A percentile compares a stretch with the other conserved stretches of the same genome.
Evolutionary conservation across 495 filamentous ascomycete species (phyloP).

Genomic region (Articulospora tetracladia): DNA sequence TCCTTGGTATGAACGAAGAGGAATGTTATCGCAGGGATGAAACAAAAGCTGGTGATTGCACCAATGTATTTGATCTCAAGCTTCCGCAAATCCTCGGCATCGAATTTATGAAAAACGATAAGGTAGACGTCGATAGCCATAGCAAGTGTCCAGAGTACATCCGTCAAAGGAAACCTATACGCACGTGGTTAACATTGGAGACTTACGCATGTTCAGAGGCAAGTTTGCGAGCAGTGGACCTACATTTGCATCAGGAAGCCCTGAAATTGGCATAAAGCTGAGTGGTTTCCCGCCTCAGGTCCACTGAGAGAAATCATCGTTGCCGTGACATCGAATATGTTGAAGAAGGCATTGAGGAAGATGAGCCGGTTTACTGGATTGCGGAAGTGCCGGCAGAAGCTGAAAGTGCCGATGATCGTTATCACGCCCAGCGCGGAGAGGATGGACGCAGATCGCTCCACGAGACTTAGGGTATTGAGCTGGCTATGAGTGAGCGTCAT

Average conservation of each 20-base stretch:
- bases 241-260: constrained; percentile 46
- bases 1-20: constrained; percentile 36
- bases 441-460: constrained; percentile 34
- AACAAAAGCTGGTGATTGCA: constrained; percentile 33
- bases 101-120: constrained; percentile 41
- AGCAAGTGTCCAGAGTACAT: constrained; percentile 45
- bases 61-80: constrained; percentile 40
- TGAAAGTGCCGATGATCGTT: constrained; percentile 38
- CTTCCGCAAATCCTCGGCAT: constrained; percentile 32
- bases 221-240: constrained; percentile 4
- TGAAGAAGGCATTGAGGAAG: constrained; percentile 44
- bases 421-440: constrained; percentile 36
- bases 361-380: constrained; percentile 47
- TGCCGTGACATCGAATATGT: constrained; percentile 40
- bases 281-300: constrained; percentile 32
- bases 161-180: constrained; percentile 42
- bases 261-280: constrained; percentile 43
- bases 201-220: not conserved
- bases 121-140: constrained; percentile 44
- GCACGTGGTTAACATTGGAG: no score
- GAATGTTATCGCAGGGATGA: constrained; percentile 40
- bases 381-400: constrained; percentile 35
- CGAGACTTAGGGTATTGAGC: constrained; percentile 27
- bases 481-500: constrained; percentile 34
- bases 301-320: constrained; percentile 43